Percentiles rank a stretch among this genome's conserved stretches.
These are phyloP conservation scores for Sugiyamaella valdiviana DNA, from an alignment of 805 yeast species.

Conservation along the genomic window DNA sequence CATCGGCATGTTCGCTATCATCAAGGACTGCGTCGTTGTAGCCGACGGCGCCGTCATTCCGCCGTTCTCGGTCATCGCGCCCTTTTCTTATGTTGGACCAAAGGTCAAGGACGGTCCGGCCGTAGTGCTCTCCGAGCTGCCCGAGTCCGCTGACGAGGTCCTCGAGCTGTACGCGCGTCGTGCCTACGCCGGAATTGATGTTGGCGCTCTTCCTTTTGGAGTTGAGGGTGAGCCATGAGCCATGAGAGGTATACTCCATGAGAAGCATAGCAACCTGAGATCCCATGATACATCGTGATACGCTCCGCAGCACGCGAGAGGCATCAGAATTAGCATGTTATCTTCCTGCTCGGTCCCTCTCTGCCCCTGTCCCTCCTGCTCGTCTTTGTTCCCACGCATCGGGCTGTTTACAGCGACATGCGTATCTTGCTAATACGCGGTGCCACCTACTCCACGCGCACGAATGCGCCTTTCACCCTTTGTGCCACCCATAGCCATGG, in stretches of 20 bases:
- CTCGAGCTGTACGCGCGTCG: conserved; percentile 29
- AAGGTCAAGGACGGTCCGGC: conserved; percentile 19
- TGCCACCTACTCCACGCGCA: no score
- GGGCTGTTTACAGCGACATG: neutral
- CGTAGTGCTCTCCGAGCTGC: conserved; percentile 21
- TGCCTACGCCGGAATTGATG: conserved; percentile 24
- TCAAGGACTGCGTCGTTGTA: conserved; percentile 35
- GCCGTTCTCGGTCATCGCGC: conserved; percentile 32
- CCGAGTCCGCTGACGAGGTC: conserved; percentile 29
- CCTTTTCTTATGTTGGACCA: conserved; percentile 28
- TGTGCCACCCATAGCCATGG: no score
- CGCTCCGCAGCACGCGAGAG: no score
- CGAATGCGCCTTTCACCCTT: no score
- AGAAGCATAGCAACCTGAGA: no score
- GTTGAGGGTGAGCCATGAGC: neutral
- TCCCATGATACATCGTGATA: no score
- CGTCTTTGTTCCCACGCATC: no score
- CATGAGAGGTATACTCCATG: no score
- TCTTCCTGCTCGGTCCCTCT: neutral
- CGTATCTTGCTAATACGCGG: no score
- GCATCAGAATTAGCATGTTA: neutral
- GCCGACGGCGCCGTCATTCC: conserved; percentile 31
- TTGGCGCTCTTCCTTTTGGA: conserved; percentile 7
- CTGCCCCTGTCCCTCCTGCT: neutral
- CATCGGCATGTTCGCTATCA: conserved; percentile 32